Conservation (phyloP, 2,329 filamentous ascomycete species). For the Piedraia hortae region DNA sequence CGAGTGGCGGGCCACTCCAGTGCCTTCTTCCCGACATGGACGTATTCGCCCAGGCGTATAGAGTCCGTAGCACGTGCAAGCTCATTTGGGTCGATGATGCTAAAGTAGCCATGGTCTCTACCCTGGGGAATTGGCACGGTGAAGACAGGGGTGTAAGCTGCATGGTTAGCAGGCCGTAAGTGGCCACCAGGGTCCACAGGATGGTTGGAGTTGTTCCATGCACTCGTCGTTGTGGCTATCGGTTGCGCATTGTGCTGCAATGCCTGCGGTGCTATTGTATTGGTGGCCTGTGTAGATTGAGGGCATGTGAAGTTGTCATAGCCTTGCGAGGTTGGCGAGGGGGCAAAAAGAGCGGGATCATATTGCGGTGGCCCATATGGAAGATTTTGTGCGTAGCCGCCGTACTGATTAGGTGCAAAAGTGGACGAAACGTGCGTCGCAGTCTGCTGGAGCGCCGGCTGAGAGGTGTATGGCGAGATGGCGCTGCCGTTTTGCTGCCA, state of each 20-base stretch:
- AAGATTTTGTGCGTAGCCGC: conserved; percentile 5
- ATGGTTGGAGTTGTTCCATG: conserved; percentile 3
- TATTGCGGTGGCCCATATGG: conserved; percentile 5
- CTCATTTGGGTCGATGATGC: conserved; percentile 15
- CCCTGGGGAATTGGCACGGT: conserved; percentile 8
- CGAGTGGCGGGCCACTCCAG: conserved; percentile 17
- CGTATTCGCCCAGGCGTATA: conserved; percentile 16
- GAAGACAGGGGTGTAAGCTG: conserved; percentile 8
- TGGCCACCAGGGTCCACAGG: conserved; percentile 1
- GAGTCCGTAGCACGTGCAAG: conserved; percentile 19
- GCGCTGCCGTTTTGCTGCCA: conserved; percentile 9
- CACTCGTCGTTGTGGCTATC: conserved; percentile 1
- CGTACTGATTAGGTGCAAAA: conserved; percentile 6
- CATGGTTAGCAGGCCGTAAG: neutral
- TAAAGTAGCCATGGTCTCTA: conserved; percentile 13
- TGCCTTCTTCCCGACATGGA: conserved; percentile 17
- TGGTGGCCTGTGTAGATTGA: conserved; percentile 4
- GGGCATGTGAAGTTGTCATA: conserved; percentile 2
- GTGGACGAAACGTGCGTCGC: conserved; percentile 9
- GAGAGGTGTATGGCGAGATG: too few species aligned
- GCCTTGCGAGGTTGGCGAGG: conserved; percentile 3
- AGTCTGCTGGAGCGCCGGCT: too few species aligned
- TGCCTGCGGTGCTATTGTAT: conserved; percentile 11
- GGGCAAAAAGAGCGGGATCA: conserved; percentile 5
- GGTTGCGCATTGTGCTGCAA: conserved; percentile 6